Conservation (phyloP, 805 yeast genomes). For the Candida andamanensis region DNA sequence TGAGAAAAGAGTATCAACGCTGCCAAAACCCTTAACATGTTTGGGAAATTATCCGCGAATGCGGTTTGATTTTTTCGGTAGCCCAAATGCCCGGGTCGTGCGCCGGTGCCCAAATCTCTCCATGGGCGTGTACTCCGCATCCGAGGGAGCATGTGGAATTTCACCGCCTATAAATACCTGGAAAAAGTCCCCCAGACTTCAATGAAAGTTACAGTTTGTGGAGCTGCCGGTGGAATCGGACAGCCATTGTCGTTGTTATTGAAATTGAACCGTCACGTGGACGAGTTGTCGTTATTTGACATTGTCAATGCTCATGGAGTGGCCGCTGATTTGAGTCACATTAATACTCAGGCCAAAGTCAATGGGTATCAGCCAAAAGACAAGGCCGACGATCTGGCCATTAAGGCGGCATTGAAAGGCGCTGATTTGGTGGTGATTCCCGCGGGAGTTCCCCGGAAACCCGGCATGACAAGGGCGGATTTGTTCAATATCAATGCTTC, state of each 20-base stretch:
- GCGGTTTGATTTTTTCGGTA: neutral
- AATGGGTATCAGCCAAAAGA: conserved; percentile 36
- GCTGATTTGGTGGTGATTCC: conserved; percentile 41
- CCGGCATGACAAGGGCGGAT: conserved; percentile 46
- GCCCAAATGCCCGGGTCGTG: too few species aligned
- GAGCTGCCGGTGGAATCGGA: conserved; percentile 48
- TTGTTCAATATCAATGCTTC: conserved; percentile 44
- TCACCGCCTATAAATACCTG: neutral
- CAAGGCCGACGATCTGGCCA: conserved; percentile 34
- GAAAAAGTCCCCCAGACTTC: neutral
- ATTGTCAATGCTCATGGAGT: conserved; percentile 43
- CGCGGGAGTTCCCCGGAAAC: conserved; percentile 46
- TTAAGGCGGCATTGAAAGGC: conserved; percentile 32
- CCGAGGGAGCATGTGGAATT: conserved; percentile 7
- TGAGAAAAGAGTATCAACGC: neutral
- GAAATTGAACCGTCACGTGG: conserved; percentile 34
- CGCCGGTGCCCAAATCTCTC: too few species aligned
- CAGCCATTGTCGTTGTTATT: conserved; percentile 42
- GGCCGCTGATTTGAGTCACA: conserved; percentile 43
- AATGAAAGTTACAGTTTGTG: conserved; percentile 44
- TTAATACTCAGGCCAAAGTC: conserved; percentile 35
- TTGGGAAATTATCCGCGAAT: neutral
- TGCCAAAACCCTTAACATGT: too few species aligned
- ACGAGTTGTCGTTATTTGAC: conserved; percentile 38
- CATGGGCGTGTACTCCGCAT: too few species aligned